Evolutionary conservation across 306 rosid genomes (phyloP).

Genomic region (Mucuna pruriens): DNA sequence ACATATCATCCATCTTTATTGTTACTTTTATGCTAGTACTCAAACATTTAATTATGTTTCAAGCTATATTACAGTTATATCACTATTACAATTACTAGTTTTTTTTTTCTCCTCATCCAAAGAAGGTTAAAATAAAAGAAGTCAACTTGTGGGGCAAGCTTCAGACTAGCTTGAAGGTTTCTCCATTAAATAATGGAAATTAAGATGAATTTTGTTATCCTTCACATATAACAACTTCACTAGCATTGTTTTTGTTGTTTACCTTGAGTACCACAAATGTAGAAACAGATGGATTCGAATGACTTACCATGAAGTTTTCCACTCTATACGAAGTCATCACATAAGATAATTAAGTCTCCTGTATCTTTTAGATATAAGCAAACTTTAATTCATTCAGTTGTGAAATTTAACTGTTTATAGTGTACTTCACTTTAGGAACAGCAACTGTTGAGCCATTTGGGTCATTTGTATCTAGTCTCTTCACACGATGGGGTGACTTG

Average conservation of each 20-base stretch:
- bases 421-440: conserved; percentile 46
- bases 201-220: conserved; percentile 4
- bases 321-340: neutral
- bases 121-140: conserved; percentile 5
- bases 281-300: conserved; percentile 20
- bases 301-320: conserved; percentile 23
- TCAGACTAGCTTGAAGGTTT: conserved; percentile 22
- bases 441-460: conserved; percentile 97
- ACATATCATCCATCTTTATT: conserved; percentile 7
- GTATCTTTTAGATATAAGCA: conserved; percentile 10
- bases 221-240: neutral
- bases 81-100: neutral
- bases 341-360: neutral
- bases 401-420: conserved; percentile 32
- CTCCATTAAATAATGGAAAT: conserved; percentile 28
- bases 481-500: conserved; percentile 87
- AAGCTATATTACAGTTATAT: conserved; percentile 22
- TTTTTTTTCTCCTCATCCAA: conserved; percentile 15
- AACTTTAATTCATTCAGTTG: conserved; percentile 13
- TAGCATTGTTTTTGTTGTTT: conserved; percentile 6
- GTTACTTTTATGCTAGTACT: conserved; percentile 22
- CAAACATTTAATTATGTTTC: conserved; percentile 7
- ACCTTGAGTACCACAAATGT: conserved; percentile 12
- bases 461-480: conserved; percentile 82
- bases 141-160: conserved; percentile 13